Percentiles rank a stretch among this genome's conserved stretches.
phyloP scores from a whole-genome alignment of 1,139 yeast species.

The Hyphopichia pseudoburtonii region DNA sequence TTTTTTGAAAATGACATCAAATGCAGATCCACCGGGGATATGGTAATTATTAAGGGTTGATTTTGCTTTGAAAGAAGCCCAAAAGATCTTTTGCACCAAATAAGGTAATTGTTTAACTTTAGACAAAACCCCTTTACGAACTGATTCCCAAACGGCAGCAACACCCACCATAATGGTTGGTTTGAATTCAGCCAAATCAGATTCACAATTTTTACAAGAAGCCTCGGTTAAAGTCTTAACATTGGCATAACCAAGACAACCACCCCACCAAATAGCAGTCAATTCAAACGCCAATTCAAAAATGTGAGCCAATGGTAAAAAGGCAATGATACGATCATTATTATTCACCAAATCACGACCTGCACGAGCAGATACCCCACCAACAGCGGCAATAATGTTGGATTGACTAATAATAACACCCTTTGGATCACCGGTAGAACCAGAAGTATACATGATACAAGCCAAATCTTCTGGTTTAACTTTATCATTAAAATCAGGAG shows the following conservation, averaged over 20 bases:
- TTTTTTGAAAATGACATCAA: constrained; percentile 75
- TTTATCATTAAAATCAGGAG: constrained; percentile 46
- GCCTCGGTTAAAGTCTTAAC: constrained; percentile 88
- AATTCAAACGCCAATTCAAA: constrained; percentile 90
- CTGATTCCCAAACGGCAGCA: constrained; percentile 97
- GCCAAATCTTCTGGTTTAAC: constrained; percentile 67
- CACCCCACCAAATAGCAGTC: constrained; percentile 84
- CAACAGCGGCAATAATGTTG: constrained; percentile 79
- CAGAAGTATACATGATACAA: constrained; percentile 98
- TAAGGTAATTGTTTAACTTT: constrained; percentile 71
- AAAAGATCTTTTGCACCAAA: constrained; percentile 75
- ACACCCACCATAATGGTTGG: constrained; percentile 98
- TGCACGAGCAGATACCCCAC: constrained; percentile 74
- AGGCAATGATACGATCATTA: constrained; percentile 75
- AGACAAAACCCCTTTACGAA: constrained; percentile 85
- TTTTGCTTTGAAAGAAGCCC: constrained; percentile 85
- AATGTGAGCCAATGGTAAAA: constrained; percentile 94
- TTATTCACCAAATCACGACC: constrained; percentile 50
- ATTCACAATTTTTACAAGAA: constrained; percentile 79
- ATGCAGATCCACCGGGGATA: constrained; percentile 68
- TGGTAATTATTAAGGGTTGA: constrained; percentile 56
- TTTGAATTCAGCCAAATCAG: constrained; percentile 83
- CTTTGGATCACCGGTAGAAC: constrained; percentile 96
- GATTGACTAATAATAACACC: constrained; percentile 87
- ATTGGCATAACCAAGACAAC: constrained; percentile 82